Evolutionary conservation across 441 rosid genomes (phyloP), one percentile per base, ranked within the genome.

Genomic region (Breynia disticha): DNA sequence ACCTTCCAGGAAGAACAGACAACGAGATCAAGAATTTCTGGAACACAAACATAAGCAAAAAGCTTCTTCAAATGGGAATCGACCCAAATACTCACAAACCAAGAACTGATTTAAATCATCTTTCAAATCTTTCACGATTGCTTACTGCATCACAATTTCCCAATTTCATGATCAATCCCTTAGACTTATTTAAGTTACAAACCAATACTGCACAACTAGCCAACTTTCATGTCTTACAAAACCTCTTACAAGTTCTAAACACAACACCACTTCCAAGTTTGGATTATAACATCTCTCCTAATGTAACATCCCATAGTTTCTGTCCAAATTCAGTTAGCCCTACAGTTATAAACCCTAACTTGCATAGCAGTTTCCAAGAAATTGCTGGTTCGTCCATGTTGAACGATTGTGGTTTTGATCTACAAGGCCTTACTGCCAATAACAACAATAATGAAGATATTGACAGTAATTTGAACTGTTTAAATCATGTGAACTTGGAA

Each of bases 41-140:
- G 94, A 85, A 85, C 66, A 82, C 90, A n/a, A 81, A 85, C 61
- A 62, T 86, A 60, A 83, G 79, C 72, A 86, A 83, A 74, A 86
- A 80, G 65, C 56, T 86, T 41, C 74, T 85, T 45, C 84, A 79
- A 62, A 82, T 80, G 89, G 94, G 94, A 2, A 75, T 85, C 44
- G 94, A 85, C 70, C 89, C 94, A 1, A 72, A 63, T 71, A 82
- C 89, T 50, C 89, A 82, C 58, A 82, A 72, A 50, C 87, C 85
- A 48, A 78, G 94, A 72, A 80, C 83, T 2, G 90, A 80, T 61
- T 63, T 68, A 37, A 66, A 72, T 64, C 75, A 76, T 38, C 63
- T 76, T 37, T 54, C 73, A 19, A 80, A 63, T 52, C 73, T 77
- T 41, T 70, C 83, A 1, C 89, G 75, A 55, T 63, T 77, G 47